Evolutionary conservation across 1,139 yeast genomes (phyloP).

Genomic region (Geotrichum candidum): DNA sequence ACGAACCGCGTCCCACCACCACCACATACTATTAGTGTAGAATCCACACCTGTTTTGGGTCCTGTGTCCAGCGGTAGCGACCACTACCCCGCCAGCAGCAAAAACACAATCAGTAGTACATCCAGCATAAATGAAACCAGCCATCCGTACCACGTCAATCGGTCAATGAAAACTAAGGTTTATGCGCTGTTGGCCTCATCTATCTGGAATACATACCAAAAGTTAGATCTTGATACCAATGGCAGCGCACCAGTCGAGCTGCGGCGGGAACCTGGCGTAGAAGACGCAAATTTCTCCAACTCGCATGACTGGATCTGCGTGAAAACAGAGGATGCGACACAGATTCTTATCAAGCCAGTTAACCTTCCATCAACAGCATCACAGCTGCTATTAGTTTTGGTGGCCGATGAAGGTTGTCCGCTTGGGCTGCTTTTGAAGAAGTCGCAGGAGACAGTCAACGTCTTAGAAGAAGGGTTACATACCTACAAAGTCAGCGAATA

Average conservation of each 20-base stretch:
- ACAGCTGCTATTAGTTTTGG: conserved; percentile 24
- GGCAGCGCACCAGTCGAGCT: not conserved
- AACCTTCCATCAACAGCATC: conserved; percentile 20
- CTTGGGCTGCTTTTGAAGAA: conserved; percentile 26
- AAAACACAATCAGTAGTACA: conserved; percentile 4
- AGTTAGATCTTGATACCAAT: conserved; percentile 5
- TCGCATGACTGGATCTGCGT: conserved; percentile 25
- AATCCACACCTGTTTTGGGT: not conserved
- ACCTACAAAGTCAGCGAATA: conserved; percentile 23
- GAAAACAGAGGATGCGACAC: conserved; percentile 25
- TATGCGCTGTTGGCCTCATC: conserved; percentile 30
- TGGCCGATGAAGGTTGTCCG: conserved; percentile 30
- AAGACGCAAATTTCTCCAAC: not conserved
- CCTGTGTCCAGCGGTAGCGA: conserved; percentile 19
- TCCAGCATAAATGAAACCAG: conserved; percentile 2
- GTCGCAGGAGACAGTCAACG: conserved; percentile 25
- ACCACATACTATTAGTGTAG: conserved; percentile 10
- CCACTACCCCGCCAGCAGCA: conserved; percentile 5
- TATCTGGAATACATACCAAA: conserved; percentile 28
- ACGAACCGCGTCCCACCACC: conserved; percentile 26
- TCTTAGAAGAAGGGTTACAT: conserved; percentile 25
- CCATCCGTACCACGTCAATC: conserved; percentile 26
- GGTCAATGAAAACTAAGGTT: conserved; percentile 29
- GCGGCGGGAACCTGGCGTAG: conserved; percentile 1
- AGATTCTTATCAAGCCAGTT: conserved; percentile 25